Evolutionary conservation across 306 rosid genomes (phyloP).

Genomic region (Lotus japonicus): DNA sequence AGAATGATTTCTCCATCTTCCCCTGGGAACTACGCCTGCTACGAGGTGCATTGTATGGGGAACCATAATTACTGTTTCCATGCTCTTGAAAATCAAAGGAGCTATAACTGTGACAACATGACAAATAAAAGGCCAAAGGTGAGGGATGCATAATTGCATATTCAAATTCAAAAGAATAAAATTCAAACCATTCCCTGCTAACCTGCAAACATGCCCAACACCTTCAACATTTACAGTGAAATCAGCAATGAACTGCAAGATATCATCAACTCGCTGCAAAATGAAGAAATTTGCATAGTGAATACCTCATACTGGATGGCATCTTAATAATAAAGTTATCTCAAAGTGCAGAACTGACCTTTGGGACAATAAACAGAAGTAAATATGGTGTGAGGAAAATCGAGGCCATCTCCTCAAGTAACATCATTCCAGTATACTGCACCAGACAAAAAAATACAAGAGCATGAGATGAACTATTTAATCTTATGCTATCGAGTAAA

Average conservation of each 20-base stretch:
- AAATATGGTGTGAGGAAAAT: conserved; percentile 93
- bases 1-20: conserved; percentile 93
- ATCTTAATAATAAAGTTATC: not conserved
- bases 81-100: conserved; percentile 71
- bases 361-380: conserved; percentile 73
- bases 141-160: not conserved
- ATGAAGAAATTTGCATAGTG: conserved; percentile 6
- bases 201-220: conserved; percentile 99
- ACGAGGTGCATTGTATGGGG: conserved; percentile 51
- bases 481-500: not conserved
- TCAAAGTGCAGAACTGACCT: conserved; percentile 41
- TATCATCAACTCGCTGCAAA: conserved; percentile 90
- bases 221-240: conserved; percentile 84
- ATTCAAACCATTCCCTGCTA: conserved; percentile 5
- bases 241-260: conserved; percentile 73
- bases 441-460: conserved; percentile 6
- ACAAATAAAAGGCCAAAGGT: not conserved
- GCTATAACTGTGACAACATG: conserved; percentile 52
- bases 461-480: conserved; percentile 14
- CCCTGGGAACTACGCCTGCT: conserved; percentile 86
- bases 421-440: conserved; percentile 95
- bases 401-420: conserved; percentile 97
- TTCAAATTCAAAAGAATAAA: not conserved
- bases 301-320: not conserved
- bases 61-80: conserved; percentile 76